Base-by-base conservation (phyloP, 768 basidiomycete genomes). In the Pluteus cervinus region DNA sequence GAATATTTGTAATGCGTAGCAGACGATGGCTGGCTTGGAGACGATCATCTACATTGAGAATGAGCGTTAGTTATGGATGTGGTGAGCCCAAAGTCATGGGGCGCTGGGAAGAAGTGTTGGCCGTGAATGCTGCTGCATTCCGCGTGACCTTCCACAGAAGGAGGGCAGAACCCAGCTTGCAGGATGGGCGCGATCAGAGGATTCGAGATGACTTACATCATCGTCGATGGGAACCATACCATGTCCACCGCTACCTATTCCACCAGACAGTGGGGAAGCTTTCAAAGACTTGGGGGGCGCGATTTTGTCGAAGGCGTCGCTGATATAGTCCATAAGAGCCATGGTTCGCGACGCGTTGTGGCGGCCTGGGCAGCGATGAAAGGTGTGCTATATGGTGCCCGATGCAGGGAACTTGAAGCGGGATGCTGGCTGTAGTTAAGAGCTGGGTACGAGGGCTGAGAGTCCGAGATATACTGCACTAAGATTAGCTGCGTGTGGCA, bases 1-100 rank as follows among this genome's bases (percentile, higher is more conserved):
- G 70, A 97, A 92, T 37, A 79, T 73, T 66, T 94, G 86, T 3
- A 75, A 79, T 21, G 75, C 57, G 55, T 86, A 79, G 54, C 81
- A 79, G 39, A 88, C 69, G 53, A 90, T 85, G 43, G 79, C 69
- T 5, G 85, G 81, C 65, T 88, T 89, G 16, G 86, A 81, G 31
- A 90, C 77, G 49, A 90, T 89, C 85, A 89, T 86, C 88, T 90
- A 47, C 25, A 33, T 42, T 41, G 41, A 43, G 22, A 34, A 34
- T 29, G 30, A 31, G 37, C 29, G 33, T 33, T 24, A 35, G 39
- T 32, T 45, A 38, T 17, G 38, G 43, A 45, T 22, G 49, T 39
- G 33, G 33, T 28, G 32, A 43, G 37, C 40, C 36, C 51, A 41
- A 47, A 46, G 38, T 14, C 16, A 35, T 45, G 26, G 38, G 40